phyloP scores from a whole-genome alignment of 2,329 filamentous ascomycete species.

The Claviceps sp. region DNA sequence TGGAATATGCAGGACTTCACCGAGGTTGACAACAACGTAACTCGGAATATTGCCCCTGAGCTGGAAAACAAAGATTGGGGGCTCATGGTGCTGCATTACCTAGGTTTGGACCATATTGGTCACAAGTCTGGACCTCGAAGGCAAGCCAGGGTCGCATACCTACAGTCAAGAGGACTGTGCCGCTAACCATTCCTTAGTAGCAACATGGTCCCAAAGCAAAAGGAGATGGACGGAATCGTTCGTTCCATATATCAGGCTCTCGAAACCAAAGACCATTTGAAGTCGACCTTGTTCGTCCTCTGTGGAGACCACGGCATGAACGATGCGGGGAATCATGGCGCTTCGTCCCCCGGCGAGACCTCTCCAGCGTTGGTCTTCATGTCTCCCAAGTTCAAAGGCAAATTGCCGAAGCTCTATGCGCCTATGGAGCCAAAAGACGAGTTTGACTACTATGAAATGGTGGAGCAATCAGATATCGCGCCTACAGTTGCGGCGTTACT shows the following conservation, averaged over 20 bases:
- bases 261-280: constrained; percentile 53
- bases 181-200: constrained; percentile 35
- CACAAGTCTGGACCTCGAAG: constrained; percentile 86
- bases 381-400: constrained; percentile 60
- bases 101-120: constrained; percentile 92
- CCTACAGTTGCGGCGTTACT: constrained; percentile 79
- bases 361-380: constrained; percentile 86
- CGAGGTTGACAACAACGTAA: constrained; percentile 96
- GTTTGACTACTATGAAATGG: constrained; percentile 68
- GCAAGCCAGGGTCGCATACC: constrained; percentile 25
- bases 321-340: constrained; percentile 91
- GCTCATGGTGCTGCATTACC: constrained; percentile 86
- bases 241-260: constrained; percentile 64
- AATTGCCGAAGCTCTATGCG: constrained; percentile 29
- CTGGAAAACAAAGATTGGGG: constrained; percentile 73
- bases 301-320: constrained; percentile 99
- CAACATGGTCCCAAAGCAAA: constrained; percentile 86
- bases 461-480: constrained; percentile 92
- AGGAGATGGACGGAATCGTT: constrained; percentile 83
- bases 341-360: constrained; percentile 85
- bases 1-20: constrained; percentile 62
- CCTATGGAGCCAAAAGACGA: constrained; percentile 51
- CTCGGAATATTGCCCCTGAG: constrained; percentile 70
- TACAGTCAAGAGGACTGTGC: background rate
- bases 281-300: constrained; percentile 69